phyloP scores from a whole-genome alignment of 1,284 basidiomycete species.

The Leccinum pachyderme region DNA sequence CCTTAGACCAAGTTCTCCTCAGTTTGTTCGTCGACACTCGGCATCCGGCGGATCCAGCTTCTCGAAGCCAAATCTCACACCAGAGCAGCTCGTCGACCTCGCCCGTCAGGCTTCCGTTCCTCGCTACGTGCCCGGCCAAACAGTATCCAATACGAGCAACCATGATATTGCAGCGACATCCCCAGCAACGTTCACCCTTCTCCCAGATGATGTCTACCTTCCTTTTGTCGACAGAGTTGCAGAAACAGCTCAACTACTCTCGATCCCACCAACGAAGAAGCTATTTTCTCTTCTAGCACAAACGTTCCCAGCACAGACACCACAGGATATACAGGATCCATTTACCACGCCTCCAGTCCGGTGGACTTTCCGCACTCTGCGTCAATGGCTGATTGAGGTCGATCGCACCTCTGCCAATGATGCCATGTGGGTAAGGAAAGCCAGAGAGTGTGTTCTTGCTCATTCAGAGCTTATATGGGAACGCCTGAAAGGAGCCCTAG shows the following conservation, averaged over 20 bases:
- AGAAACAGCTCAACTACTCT: conserved; percentile 63
- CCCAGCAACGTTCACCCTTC: conserved; percentile 63
- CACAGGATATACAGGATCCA: conserved; percentile 21
- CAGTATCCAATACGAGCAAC: conserved; percentile 18
- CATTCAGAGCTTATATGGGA: conserved; percentile 82
- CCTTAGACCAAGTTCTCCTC: conserved; percentile 45
- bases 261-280: conserved; percentile 59
- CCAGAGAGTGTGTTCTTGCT: conserved; percentile 63
- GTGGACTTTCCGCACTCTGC: conserved; percentile 29
- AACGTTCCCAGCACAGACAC: conserved; percentile 47
- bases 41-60: conserved; percentile 27
- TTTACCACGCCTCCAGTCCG: conserved; percentile 22
- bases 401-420: conserved; percentile 61
- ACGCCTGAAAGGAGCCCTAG: conserved; percentile 73
- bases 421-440: conserved; percentile 58
- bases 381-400: conserved; percentile 57
- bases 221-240: conserved; percentile 73
- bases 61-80: conserved; percentile 49
- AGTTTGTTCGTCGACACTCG: conserved; percentile 33
- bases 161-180: conserved; percentile 1
- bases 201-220: conserved; percentile 67
- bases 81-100: conserved; percentile 67
- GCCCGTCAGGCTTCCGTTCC: conserved; percentile 59
- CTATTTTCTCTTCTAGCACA: conserved; percentile 69
- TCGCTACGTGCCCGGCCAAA: conserved; percentile 29